phyloP scores from a whole-genome alignment of 495 filamentous ascomycete species.

The Xylaria intraflava region DNA sequence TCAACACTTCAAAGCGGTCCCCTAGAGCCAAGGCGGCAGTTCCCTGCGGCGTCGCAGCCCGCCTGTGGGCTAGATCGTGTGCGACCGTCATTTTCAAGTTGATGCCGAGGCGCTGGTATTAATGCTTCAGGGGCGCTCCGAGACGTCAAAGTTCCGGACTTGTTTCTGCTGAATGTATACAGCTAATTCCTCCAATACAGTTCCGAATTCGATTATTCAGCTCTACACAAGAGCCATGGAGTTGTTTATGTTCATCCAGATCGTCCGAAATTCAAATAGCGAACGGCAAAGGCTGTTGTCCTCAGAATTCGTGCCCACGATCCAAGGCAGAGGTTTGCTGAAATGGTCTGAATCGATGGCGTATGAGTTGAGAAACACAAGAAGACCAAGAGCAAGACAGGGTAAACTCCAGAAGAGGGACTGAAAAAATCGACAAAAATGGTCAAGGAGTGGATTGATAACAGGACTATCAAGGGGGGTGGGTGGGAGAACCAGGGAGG shows the following conservation, averaged over 20 bases:
- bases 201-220: conserved; percentile 10
- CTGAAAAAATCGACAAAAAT: conserved; percentile 22
- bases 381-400: neutral
- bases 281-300: neutral
- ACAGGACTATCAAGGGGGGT: conserved; percentile 19
- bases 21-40: conserved; percentile 50
- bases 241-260: conserved; percentile 23
- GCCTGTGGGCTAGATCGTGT: conserved; percentile 56
- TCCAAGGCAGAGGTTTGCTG: neutral
- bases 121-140: conserved; percentile 1
- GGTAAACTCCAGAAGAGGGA: conserved; percentile 5
- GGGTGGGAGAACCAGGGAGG: conserved; percentile 23
- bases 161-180: conserved; percentile 8
- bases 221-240: conserved; percentile 28
- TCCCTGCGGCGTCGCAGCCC: conserved; percentile 43
- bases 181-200: conserved; percentile 11
- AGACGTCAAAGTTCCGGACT: conserved; percentile 2
- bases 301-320: conserved; percentile 2
- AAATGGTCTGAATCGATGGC: neutral
- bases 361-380: neutral
- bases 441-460: conserved; percentile 25
- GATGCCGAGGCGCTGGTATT: neutral
- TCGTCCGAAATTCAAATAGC: conserved; percentile 1
- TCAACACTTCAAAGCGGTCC: conserved; percentile 92
- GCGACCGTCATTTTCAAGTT: conserved; percentile 57